Base-by-base conservation (phyloP, 257 asterid species). In the Penstemon eatonii region DNA sequence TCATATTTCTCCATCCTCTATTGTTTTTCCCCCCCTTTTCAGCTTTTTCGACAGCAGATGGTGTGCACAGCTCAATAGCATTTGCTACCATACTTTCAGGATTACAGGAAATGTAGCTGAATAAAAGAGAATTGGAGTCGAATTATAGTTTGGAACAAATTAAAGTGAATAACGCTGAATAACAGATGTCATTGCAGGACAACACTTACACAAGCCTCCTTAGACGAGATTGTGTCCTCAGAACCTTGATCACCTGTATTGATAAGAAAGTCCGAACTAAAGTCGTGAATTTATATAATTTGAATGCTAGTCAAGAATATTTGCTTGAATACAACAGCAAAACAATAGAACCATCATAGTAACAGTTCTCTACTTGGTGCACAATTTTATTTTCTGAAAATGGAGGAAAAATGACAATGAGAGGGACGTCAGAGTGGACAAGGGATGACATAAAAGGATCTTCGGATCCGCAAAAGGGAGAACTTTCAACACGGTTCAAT, bases 11-110 rank as follows among this genome's bases (percentile, higher is more conserved):
- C 99, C 99, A 94, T 45, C 89, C 85, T 67, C 89, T 33, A 78
- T 88, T 91, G 80, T 87, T 87, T 75, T 82, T 87, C 63, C 70
- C 76, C 42, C 82, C 90, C 70, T 83, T 86, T 78, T 78, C 97
- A 4, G 66, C 49, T 74, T 82, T 78, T 19, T 84, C 96, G 0
- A 65, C 80, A 5, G 54, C 4, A 6, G 96, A 91, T 44, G 99
- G 99, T 39, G 97, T 87, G 87, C 97, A 91, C 15, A 94, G 96
- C 89, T 94, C 99, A 60, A 94, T 94, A 71, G 99, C 96, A 70
- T 94, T 94, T 65, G 99, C 99, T 77, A 91, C 96, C 83, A 94
- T 82, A 69, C 91, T 91, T 51, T 94, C 99, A 5, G 99, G 99
- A 76, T 94, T 94, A 71, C 99, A 94, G 43, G 99, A 94, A 66